Evolutionary conservation across 2,329 filamentous ascomycete genomes (phyloP).

Genomic region (Helminthosporium solani): DNA sequence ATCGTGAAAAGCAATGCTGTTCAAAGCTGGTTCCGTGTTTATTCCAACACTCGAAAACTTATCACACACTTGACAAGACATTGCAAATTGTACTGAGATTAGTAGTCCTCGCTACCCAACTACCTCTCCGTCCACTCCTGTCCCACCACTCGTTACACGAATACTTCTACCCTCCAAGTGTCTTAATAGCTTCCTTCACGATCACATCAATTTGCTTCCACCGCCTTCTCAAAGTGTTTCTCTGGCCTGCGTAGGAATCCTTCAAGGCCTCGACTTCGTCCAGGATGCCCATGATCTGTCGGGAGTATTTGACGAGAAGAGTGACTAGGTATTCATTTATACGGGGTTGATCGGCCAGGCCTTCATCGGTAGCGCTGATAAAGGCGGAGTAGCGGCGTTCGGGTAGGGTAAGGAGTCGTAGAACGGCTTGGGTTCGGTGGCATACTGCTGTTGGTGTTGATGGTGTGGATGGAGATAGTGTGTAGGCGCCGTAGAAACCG

Average conservation of each 20-base stretch:
- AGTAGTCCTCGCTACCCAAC: neutral
- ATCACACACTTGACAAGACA: too few species aligned
- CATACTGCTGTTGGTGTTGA: constrained; percentile 37
- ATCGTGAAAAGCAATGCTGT: too few species aligned
- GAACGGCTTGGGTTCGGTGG: constrained; percentile 49
- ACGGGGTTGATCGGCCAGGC: constrained; percentile 36
- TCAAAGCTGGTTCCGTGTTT: too few species aligned
- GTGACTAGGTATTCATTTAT: constrained; percentile 41
- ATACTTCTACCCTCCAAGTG: constrained; percentile 1
- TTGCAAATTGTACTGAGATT: too few species aligned
- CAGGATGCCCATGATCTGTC: constrained; percentile 27
- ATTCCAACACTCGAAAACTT: too few species aligned
- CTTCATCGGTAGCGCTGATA: constrained; percentile 34
- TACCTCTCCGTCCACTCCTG: neutral
- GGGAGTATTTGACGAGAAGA: constrained; percentile 32
- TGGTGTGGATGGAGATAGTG: constrained; percentile 14
- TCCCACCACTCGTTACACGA: neutral
- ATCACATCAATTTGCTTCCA: constrained; percentile 44
- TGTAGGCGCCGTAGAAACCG: constrained; percentile 43
- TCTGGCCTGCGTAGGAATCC: constrained; percentile 18
- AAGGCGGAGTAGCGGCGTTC: constrained; percentile 33
- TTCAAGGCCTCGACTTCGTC: constrained; percentile 28
- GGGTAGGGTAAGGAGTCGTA: constrained; percentile 39
- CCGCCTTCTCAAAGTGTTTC: constrained; percentile 24
- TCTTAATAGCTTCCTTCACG: constrained; percentile 13